Conservation (phyloP, 2,329 filamentous ascomycete species). For the Curvularia lunata region DNA sequence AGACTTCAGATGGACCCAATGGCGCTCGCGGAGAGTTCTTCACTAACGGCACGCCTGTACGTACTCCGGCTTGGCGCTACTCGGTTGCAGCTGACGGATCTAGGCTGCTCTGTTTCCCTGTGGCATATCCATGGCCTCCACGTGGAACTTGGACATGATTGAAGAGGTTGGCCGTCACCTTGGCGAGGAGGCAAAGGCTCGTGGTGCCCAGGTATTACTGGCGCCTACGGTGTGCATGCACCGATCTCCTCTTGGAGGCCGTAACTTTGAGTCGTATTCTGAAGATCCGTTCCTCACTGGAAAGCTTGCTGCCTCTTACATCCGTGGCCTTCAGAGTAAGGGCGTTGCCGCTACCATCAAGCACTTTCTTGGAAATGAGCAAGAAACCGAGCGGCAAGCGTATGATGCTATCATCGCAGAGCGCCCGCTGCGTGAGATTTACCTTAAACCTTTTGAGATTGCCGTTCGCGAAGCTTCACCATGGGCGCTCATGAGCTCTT, state of each 20-base stretch:
- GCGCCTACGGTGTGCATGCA: constrained; percentile 84
- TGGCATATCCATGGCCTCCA: constrained; percentile 77
- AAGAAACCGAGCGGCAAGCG: constrained; percentile 71
- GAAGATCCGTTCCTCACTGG: constrained; percentile 82
- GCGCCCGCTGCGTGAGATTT: constrained; percentile 70
- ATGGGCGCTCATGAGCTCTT: constrained; percentile 73
- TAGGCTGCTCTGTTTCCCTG: constrained; percentile 80
- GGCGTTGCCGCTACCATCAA: constrained; percentile 80
- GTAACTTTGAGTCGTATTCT: constrained; percentile 86
- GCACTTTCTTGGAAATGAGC: constrained; percentile 77
- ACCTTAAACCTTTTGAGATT: constrained; percentile 77
- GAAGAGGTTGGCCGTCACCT: constrained; percentile 73
- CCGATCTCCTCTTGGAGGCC: constrained; percentile 79
- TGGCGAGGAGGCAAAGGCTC: constrained; percentile 73
- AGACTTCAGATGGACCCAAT: constrained; percentile 72
- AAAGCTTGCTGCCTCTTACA: constrained; percentile 73
- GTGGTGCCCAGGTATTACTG: constrained; percentile 75
- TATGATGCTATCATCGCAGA: constrained; percentile 70
- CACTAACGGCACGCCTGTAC: constrained; percentile 56
- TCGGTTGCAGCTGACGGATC: constrained; percentile 24
- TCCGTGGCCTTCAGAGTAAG: constrained; percentile 74
- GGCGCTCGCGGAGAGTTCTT: constrained; percentile 74
- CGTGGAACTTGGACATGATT: constrained; percentile 76
- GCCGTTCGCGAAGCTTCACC: constrained; percentile 70
- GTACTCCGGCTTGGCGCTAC: constrained; percentile 27